Conservation (phyloP, 2,329 filamentous ascomycete species). For the Pseudogymnoascus sp. region DNA sequence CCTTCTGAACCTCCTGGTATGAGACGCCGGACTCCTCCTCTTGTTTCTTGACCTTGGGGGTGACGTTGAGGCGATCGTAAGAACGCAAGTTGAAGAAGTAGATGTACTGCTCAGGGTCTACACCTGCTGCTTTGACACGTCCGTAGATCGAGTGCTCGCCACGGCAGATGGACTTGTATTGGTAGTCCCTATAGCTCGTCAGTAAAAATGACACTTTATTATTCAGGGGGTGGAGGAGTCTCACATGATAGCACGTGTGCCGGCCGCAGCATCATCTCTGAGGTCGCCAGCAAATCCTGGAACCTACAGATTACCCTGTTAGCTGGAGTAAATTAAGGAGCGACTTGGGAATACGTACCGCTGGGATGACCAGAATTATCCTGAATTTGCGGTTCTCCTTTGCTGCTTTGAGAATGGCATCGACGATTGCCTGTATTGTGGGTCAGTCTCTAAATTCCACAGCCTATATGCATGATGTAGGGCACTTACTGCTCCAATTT, state of each 20-base stretch:
- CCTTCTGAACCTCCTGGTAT: conserved; percentile 80
- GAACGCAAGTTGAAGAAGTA: conserved; percentile 91
- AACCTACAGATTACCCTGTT: conserved; percentile 36
- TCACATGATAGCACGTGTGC: conserved; percentile 78
- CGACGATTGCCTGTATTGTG: conserved; percentile 60
- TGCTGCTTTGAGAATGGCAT: conserved; percentile 72
- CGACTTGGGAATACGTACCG: conserved; percentile 27
- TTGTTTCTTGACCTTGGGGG: conserved; percentile 59
- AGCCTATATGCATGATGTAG: not conserved
- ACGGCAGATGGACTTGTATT: conserved; percentile 91
- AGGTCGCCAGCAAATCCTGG: conserved; percentile 93
- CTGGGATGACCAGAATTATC: conserved; percentile 82
- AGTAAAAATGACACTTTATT: conserved; percentile 28
- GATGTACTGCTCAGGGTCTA: conserved; percentile 71
- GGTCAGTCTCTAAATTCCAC: not conserved
- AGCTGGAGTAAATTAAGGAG: not conserved
- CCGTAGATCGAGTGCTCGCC: conserved; percentile 87
- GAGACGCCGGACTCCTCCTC: conserved; percentile 75
- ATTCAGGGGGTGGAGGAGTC: not conserved
- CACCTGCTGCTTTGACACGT: conserved; percentile 61
- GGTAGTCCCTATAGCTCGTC: conserved; percentile 55
- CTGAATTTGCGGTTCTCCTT: conserved; percentile 82
- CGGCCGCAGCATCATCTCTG: conserved; percentile 69
- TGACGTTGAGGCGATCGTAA: conserved; percentile 87
- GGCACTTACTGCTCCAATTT: conserved; percentile 51